Percentiles rank a stretch among this genome's conserved stretches.
Conservation (phyloP, 768 basidiomycete species). For the Peribolospora baueri region DNA sequence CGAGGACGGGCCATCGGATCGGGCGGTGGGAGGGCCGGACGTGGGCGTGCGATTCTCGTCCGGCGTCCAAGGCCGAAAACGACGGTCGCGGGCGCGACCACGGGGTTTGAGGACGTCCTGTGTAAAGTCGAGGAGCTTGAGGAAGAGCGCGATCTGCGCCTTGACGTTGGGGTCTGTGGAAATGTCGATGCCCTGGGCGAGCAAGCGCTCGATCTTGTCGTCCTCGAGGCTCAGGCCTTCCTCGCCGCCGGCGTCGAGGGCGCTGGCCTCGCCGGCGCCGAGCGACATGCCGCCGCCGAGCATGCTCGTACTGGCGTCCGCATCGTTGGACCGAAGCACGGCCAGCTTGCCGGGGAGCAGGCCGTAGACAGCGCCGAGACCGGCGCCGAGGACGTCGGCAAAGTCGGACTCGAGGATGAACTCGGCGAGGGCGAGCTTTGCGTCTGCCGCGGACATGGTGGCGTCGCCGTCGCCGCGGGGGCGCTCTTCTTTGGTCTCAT, state of each 20-base stretch:
- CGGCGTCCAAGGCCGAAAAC: not conserved
- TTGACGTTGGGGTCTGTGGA: constrained; percentile 53
- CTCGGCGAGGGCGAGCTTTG: constrained; percentile 65
- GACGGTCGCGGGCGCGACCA: not conserved
- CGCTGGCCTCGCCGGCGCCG: constrained; percentile 34
- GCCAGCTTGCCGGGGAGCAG: constrained; percentile 66
- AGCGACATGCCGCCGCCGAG: constrained; percentile 36
- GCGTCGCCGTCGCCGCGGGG: constrained; percentile 5
- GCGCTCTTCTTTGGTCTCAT: constrained; percentile 1
- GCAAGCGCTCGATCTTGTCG: constrained; percentile 27
- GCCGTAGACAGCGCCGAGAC: constrained; percentile 77
- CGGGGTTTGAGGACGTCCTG: constrained; percentile 56
- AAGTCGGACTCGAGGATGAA: constrained; percentile 94
- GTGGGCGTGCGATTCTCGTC: not conserved
- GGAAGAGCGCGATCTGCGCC: constrained; percentile 57
- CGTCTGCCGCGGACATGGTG: constrained; percentile 25
- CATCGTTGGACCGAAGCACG: constrained; percentile 23
- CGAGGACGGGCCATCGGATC: constrained; percentile 1
- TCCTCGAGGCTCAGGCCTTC: constrained; percentile 17
- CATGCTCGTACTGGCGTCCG: constrained; percentile 8
- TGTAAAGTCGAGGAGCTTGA: constrained; percentile 71
- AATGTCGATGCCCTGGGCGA: constrained; percentile 37
- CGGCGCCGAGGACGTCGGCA: constrained; percentile 86
- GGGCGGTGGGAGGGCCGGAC: not conserved
- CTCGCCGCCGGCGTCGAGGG: constrained; percentile 24